Percentiles rank a stretch among this genome's conserved stretches.
Evolutionary conservation across 805 yeast species (phyloP).

Genomic region (Lachancea meyersii): DNA sequence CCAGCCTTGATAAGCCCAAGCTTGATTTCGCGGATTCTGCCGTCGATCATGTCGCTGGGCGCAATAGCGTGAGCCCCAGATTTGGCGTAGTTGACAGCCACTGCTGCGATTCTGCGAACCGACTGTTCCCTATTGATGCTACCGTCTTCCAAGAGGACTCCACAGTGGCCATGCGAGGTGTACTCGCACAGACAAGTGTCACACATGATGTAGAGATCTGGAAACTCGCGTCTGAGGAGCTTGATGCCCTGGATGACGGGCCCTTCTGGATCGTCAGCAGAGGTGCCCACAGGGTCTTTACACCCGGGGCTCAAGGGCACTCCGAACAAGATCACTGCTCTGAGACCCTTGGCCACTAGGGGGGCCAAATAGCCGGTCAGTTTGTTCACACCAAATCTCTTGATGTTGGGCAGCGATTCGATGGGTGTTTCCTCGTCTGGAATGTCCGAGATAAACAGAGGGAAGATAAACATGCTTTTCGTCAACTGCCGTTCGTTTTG

Average conservation of each 20-base stretch:
- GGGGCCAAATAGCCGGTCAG: constrained; percentile 63
- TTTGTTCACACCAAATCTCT: constrained; percentile 77
- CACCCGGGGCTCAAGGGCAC: constrained; percentile 71
- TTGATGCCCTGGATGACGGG: constrained; percentile 84
- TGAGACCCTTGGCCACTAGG: constrained; percentile 73
- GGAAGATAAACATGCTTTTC: constrained; percentile 88
- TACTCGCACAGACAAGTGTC: constrained; percentile 97
- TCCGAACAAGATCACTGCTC: constrained; percentile 85
- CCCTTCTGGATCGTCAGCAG: constrained; percentile 94
- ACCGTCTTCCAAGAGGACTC: constrained; percentile 83
- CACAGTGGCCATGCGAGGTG: constrained; percentile 98
- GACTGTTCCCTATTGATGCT: constrained; percentile 66
- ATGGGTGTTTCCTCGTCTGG: constrained; percentile 75
- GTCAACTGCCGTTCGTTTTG: constrained; percentile 77
- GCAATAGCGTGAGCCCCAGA: constrained; percentile 97
- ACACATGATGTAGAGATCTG: constrained; percentile 79
- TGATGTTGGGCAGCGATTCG: constrained; percentile 80
- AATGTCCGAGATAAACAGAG: constrained; percentile 75
- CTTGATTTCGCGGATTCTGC: constrained; percentile 84
- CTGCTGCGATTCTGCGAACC: constrained; percentile 82
- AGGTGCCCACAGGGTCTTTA: constrained; percentile 77
- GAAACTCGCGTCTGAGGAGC: constrained; percentile 57
- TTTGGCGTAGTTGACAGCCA: constrained; percentile 88
- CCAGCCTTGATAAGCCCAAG: constrained; percentile 72
- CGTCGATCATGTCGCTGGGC: constrained; percentile 97